Conservation (phyloP, 1,139 yeast species). For the Zygoascus sp. region DNA sequence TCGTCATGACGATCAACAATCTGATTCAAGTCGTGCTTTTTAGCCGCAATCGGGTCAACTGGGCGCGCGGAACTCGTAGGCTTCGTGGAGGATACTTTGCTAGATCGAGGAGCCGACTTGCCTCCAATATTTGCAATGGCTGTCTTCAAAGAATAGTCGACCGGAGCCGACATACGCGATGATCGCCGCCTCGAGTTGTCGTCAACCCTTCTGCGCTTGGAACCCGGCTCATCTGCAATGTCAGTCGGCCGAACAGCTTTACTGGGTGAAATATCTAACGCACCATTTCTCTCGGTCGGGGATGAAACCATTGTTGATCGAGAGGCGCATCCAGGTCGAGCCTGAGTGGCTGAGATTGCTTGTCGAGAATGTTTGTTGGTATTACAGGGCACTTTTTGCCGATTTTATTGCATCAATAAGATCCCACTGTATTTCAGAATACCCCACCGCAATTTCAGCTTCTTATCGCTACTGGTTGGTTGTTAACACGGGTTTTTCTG, state of each 20-base stretch:
- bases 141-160: conserved; percentile 5
- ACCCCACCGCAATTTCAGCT: conserved; percentile 19
- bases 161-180: conserved; percentile 3
- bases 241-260: neutral
- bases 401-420: conserved; percentile 17
- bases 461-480: conserved; percentile 14
- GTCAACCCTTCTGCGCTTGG: conserved; percentile 6
- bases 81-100: neutral
- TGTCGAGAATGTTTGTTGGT: neutral
- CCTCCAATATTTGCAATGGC: neutral
- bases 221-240: neutral
- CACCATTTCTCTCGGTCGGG: neutral
- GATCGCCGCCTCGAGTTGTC: conserved; percentile 6
- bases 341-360: neutral
- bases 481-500: neutral
- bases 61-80: neutral
- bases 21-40: conserved; percentile 22
- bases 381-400: neutral
- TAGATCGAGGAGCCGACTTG: neutral
- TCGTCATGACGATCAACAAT: conserved; percentile 46
- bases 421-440: conserved; percentile 13
- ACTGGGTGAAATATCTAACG: neutral
- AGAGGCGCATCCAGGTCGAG: neutral
- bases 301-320: neutral
- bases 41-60: conserved; percentile 9